phyloP scores from a whole-genome alignment of 2,329 filamentous ascomycete genomes.

The Talaromyces sp. region DNA sequence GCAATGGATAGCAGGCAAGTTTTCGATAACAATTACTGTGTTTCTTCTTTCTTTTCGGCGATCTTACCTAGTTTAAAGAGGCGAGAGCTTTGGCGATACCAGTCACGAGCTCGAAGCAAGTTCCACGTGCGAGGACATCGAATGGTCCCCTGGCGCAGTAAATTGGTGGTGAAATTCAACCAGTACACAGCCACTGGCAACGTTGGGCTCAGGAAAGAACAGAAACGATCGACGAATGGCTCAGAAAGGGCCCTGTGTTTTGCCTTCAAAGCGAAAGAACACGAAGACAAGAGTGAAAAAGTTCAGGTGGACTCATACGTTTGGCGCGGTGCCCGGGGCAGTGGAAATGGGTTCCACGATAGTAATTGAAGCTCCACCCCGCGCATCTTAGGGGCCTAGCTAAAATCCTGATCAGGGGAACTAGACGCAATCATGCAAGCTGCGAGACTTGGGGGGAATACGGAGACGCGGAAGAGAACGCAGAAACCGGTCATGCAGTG shows the following conservation, averaged over 20 bases:
- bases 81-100: not conserved
- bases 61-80: not conserved
- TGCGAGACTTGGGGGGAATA: not conserved
- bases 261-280: not conserved
- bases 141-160: not conserved
- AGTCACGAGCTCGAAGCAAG: not conserved
- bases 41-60: not conserved
- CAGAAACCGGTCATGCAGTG: not conserved
- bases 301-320: not conserved
- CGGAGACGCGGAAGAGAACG: not conserved
- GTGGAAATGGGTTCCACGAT: not conserved
- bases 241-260: not conserved
- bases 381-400: not conserved
- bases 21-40: not conserved
- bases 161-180: not conserved
- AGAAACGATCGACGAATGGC: not conserved
- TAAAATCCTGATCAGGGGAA: not conserved
- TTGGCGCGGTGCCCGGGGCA: not conserved
- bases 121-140: not conserved
- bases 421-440: not conserved
- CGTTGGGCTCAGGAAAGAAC: not conserved
- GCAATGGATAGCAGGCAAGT: not conserved
- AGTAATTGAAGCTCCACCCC: not conserved
- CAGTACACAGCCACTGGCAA: not conserved
- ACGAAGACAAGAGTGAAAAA: not conserved